Percentiles rank a stretch among this genome's conserved stretches.
Conservation (phyloP, 257 asterid genomes). For the Penstemon davidsonii region DNA sequence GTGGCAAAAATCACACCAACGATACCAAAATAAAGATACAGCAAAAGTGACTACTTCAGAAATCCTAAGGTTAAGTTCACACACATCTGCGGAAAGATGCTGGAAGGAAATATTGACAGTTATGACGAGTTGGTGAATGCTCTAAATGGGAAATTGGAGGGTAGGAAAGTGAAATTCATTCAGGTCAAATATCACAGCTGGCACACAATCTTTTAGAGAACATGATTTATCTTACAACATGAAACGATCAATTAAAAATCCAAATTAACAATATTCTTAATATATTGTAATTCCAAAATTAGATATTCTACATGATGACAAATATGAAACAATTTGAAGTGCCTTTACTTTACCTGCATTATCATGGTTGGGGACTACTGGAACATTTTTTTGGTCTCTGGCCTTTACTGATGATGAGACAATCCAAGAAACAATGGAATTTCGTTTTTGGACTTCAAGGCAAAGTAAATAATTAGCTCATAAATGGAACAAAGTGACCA, state of each 20-base stretch:
- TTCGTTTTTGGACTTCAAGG: slow-evolving; percentile 57
- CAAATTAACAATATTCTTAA: not conserved
- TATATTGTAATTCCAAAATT: not conserved
- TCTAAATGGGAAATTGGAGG: not conserved
- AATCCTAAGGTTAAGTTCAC: too few species aligned
- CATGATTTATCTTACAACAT: not conserved
- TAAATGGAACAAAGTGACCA: not conserved
- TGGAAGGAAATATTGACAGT: not conserved
- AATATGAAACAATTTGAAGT: not conserved
- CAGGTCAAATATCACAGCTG: not conserved
- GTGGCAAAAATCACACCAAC: too few species aligned
- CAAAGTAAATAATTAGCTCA: slow-evolving; percentile 25
- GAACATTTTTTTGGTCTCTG: slow-evolving; percentile 27
- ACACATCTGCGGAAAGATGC: not conserved
- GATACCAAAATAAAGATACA: slow-evolving; percentile 3
- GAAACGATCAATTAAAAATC: slow-evolving; percentile 8
- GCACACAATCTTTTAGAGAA: not conserved
- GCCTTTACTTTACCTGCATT: slow-evolving; percentile 37
- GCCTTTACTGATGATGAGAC: slow-evolving; percentile 48
- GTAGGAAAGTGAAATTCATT: not conserved
- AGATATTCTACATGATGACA: not conserved
- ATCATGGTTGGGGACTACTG: slow-evolving; percentile 33
- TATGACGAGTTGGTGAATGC: too few species aligned
- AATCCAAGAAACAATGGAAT: slow-evolving; percentile 83
- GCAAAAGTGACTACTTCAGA: not conserved